Percentiles rank a stretch among this genome's conserved stretches.
These are phyloP conservation scores for Pinus taeda DNA, from an alignment of 75 land plant species.

Conservation along the genomic window DNA sequence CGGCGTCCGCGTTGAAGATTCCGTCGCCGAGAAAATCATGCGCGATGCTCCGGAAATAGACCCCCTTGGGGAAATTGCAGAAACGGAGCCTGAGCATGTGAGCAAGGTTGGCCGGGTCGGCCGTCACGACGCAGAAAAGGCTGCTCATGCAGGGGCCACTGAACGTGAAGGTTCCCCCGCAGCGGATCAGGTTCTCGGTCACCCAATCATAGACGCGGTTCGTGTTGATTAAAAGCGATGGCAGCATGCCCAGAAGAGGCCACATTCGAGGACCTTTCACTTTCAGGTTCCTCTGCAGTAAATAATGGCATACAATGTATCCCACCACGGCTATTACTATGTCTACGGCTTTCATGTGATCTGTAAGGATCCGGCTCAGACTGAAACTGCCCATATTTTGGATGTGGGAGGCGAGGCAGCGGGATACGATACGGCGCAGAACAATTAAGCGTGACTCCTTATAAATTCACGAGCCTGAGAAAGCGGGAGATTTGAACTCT, in stretches of 20 bases:
- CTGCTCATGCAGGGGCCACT: slow-evolving; percentile 8
- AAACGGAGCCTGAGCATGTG: slow-evolving; percentile 11
- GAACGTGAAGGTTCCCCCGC: slow-evolving; percentile 19
- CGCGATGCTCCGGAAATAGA: not conserved
- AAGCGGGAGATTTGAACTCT: no score
- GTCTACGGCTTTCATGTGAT: not conserved
- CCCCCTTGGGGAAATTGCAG: slow-evolving; percentile 1
- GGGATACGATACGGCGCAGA: no score
- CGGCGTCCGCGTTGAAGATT: slow-evolving; percentile 28
- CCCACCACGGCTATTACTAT: not conserved
- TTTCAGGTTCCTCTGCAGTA: not conserved
- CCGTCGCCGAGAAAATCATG: slow-evolving; percentile 32
- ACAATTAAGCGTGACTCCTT: no score
- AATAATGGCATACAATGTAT: not conserved
- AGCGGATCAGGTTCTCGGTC: not conserved
- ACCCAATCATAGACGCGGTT: slow-evolving; percentile 13
- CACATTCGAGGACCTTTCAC: not conserved
- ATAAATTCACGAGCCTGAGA: no score
- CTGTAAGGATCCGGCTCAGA: no score
- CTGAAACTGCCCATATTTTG: no score
- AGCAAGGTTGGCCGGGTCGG: slow-evolving; percentile 11
- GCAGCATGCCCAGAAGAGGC: slow-evolving; percentile 17
- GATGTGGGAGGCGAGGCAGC: no score
- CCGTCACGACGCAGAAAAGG: slow-evolving; percentile 13
- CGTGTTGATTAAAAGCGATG: not conserved